Conservation (phyloP, 2,329 filamentous ascomycete species). For the Uncinocarpus reesii region DNA sequence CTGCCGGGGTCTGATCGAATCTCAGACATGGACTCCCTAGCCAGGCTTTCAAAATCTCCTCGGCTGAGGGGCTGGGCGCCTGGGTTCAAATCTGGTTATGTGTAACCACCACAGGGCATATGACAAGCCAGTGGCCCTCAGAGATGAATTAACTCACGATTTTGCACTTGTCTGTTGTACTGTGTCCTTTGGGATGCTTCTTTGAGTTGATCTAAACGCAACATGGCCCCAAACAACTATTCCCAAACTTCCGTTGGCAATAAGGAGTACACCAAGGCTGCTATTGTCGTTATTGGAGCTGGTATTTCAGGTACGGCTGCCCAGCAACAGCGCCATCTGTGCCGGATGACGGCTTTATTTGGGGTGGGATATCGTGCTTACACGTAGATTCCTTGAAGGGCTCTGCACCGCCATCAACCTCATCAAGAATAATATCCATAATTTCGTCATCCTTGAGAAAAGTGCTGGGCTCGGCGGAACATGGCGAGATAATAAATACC, state of each 20-base stretch:
- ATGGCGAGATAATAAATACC: slow-evolving; percentile 49
- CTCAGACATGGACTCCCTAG: too few relatives aligned
- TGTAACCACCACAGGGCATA: too few relatives aligned
- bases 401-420: slow-evolving; percentile 50
- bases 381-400: slow-evolving; percentile 30
- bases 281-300: slow-evolving; percentile 49
- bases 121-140: too few relatives aligned
- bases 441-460: slow-evolving; percentile 50
- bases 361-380: background rate
- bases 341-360: background rate
- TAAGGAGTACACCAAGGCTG: slow-evolving; percentile 42
- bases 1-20: too few relatives aligned
- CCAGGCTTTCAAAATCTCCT: too few relatives aligned
- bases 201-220: background rate
- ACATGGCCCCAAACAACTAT: background rate
- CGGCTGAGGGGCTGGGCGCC: too few relatives aligned
- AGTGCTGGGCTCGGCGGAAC: slow-evolving; percentile 45
- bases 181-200: background rate
- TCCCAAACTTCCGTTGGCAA: slow-evolving; percentile 29
- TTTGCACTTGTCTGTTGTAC: background rate
- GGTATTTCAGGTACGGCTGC: slow-evolving; percentile 40
- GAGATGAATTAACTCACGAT: background rate
- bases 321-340: too few relatives aligned
- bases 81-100: too few relatives aligned
- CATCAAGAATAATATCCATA: slow-evolving; percentile 40